Evolutionary conservation across 2,329 filamentous ascomycete species (phyloP), one percentile per base, ranked within the genome.

Genomic region (Plenodomus lindquistii): DNA sequence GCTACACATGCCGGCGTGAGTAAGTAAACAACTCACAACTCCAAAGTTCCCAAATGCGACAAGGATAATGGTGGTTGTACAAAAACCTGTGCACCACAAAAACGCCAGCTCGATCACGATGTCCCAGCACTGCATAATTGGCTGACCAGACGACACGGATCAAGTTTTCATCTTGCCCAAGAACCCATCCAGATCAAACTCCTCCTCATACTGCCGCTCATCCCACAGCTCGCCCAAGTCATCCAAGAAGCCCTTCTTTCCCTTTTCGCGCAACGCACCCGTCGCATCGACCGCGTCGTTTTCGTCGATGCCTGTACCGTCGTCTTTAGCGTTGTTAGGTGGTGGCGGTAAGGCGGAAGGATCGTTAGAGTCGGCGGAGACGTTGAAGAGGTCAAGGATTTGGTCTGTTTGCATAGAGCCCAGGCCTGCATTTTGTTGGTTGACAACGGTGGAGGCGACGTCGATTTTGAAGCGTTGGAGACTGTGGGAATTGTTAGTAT

Each of bases 381-480:
- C 80, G 62, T 88, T 97, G 79, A 99, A 99, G 39, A 99, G 83
- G 66, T 99, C 94, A 2, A 99, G 83, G 51, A 99, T 96, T 73
- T 99, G 92, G 67, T 97, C 94, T 34, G 95, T 99, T 73, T 97
- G 93, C 94, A 99, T 99, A 13, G 91, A 95, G 44, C 83, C 87
- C 1, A 99, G 77, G 1, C 94, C 94, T 1, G 94, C 93, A 63
- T 99, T 99, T 76, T 99, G 94, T 75, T 99, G 94, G 72, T 99
- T 99, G 58, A 99, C 95, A 5, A 99, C 94, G 0, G 95, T 99
- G 42, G 89, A 95, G 36, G 94, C 95, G 17, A 99, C 92, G 72
- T 99, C 94, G 66, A 99, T 96, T 80, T 99, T 99, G 86, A 99
- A 99, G 42, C 94, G 88, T 84, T 99, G 94, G 47, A 99, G 85